Evolutionary conservation across 441 rosid species (phyloP).

Genomic region (Pelargonium australe): DNA sequence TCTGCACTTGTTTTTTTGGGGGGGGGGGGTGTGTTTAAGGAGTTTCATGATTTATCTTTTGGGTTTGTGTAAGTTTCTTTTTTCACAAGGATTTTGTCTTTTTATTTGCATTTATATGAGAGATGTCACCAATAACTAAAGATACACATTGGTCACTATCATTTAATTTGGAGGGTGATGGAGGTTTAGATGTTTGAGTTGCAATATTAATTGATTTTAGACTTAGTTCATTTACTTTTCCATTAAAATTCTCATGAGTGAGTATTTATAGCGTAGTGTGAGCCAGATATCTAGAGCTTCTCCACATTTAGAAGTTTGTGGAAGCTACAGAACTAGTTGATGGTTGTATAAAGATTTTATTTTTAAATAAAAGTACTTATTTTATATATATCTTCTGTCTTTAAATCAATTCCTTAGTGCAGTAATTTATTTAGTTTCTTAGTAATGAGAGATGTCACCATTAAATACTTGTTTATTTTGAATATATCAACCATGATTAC

Average conservation of each 20-base stretch:
- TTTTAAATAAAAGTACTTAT: background rate
- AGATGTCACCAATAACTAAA: background rate
- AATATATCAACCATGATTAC: too few species aligned
- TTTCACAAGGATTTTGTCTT: background rate
- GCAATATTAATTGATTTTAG: background rate
- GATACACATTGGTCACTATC: background rate
- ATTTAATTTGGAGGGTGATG: constrained; percentile 1
- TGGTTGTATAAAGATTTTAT: background rate
- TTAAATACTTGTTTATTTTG: background rate
- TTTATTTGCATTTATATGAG: background rate
- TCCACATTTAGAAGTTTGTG: background rate
- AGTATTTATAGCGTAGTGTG: background rate
- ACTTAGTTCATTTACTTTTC: background rate
- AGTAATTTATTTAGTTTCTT: background rate
- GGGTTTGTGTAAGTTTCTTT: background rate
- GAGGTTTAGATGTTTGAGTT: background rate
- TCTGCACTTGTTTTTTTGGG: too few species aligned
- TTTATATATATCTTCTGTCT: background rate
- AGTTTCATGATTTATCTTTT: background rate
- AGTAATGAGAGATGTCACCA: background rate
- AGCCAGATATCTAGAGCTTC: background rate
- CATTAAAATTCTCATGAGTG: background rate
- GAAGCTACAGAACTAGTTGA: background rate
- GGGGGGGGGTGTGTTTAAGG: too few species aligned
- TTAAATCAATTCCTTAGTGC: background rate